phyloP scores from a whole-genome alignment of 306 rosid species.

The Biancaea sappan region DNA sequence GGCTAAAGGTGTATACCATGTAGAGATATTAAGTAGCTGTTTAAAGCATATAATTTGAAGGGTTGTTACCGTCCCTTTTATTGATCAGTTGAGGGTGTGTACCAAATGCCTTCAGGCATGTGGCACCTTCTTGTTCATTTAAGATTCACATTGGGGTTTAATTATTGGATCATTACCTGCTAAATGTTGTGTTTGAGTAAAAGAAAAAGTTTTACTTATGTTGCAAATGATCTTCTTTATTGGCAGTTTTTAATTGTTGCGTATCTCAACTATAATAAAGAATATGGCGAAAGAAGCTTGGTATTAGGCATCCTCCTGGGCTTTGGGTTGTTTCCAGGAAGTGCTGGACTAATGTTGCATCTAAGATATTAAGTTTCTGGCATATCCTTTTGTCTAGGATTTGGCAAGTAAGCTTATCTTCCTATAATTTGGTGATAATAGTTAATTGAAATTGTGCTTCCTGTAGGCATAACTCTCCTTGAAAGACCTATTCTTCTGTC shows the following conservation, averaged over 20 bases:
- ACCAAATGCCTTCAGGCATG: neutral
- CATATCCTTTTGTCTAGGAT: too few relatives aligned
- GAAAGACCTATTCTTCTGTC: neutral
- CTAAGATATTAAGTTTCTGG: too few relatives aligned
- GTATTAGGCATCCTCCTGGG: neutral
- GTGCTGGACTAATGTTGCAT: too few relatives aligned
- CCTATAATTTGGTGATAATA: neutral
- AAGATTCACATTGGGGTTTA: neutral
- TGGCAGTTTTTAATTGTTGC: neutral
- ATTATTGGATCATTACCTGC: neutral
- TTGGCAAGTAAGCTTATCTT: neutral
- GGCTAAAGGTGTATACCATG: neutral
- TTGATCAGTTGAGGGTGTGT: neutral
- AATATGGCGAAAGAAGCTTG: neutral
- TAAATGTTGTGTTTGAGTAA: neutral
- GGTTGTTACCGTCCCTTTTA: neutral
- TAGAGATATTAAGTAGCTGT: neutral
- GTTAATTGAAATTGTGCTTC: neutral
- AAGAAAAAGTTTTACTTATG: neutral
- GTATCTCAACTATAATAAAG: neutral
- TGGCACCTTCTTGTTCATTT: neutral
- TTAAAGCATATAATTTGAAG: neutral
- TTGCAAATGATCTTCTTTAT: neutral
- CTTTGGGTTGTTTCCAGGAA: too few relatives aligned
- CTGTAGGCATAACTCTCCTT: neutral